Conservation (phyloP, 352 stramenopile species). For the Thraustochytrium striatum region DNA sequence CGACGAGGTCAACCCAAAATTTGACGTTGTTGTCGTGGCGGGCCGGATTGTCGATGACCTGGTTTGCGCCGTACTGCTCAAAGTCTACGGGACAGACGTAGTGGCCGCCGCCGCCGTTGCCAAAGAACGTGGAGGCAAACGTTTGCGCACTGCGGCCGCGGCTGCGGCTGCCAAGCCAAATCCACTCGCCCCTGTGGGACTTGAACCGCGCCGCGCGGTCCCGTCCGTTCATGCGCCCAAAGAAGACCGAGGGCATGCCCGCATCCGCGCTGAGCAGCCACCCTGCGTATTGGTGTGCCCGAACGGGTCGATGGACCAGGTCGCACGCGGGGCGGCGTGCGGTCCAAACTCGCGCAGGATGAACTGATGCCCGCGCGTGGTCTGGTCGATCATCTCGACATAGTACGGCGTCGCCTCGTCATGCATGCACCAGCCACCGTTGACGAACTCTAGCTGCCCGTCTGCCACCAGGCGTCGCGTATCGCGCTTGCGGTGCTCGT, state of each 20-base stretch:
- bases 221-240: slow-evolving; percentile 95
- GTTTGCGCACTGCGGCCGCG: slow-evolving; percentile 71
- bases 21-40: slow-evolving; percentile 49
- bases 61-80: slow-evolving; percentile 2
- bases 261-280: slow-evolving; percentile 75
- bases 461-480: slow-evolving; percentile 81
- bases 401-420: slow-evolving; percentile 94
- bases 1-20: slow-evolving; percentile 12
- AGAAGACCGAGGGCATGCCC: slow-evolving; percentile 93
- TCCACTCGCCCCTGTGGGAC: slow-evolving; percentile 55
- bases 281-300: slow-evolving; percentile 38
- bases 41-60: background rate
- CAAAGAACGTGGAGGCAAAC: slow-evolving; percentile 66
- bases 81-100: slow-evolving; percentile 32
- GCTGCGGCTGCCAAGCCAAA: slow-evolving; percentile 84
- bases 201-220: slow-evolving; percentile 20
- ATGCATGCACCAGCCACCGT: slow-evolving; percentile 97
- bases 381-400: slow-evolving; percentile 97
- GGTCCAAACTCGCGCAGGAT: slow-evolving; percentile 82
- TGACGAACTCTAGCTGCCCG: slow-evolving; percentile 85
- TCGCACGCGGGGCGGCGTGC: slow-evolving; percentile 77
- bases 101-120: background rate
- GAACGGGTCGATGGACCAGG: slow-evolving; percentile 96
- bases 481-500: slow-evolving; percentile 62
- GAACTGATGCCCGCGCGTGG: slow-evolving; percentile 89